Conservation (phyloP, 2,329 filamentous ascomycete genomes). For the Lachnum nothofagi region DNA sequence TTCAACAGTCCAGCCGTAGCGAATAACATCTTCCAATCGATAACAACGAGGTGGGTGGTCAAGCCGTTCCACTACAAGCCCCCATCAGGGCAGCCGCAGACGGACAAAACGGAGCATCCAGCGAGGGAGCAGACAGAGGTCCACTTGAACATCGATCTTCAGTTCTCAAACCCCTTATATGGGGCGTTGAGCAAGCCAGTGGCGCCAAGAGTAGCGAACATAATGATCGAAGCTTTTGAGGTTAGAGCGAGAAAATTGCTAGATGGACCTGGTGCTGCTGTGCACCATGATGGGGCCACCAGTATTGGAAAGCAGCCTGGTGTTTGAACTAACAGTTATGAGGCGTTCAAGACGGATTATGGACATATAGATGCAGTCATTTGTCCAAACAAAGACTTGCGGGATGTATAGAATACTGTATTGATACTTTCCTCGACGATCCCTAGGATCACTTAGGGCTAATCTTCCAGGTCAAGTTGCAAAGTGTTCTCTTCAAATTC, state of each 20-base stretch:
- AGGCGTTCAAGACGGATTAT: neutral
- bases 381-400: slow-evolving; percentile 46
- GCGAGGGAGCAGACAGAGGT: slow-evolving; percentile 61
- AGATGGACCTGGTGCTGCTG: slow-evolving; percentile 25
- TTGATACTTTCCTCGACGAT: too few relatives aligned
- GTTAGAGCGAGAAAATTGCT: slow-evolving; percentile 62
- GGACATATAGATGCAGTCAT: slow-evolving; percentile 37
- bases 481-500: too few relatives aligned
- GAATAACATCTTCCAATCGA: slow-evolving; percentile 57
- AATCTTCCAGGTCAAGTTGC: too few relatives aligned
- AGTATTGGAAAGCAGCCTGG: slow-evolving; percentile 8
- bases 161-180: slow-evolving; percentile 86
- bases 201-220: slow-evolving; percentile 74
- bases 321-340: neutral
- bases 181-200: slow-evolving; percentile 74
- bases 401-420: neutral
- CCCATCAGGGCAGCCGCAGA: slow-evolving; percentile 34
- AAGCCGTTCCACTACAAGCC: slow-evolving; percentile 45
- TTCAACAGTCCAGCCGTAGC: slow-evolving; percentile 37
- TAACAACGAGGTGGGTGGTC: slow-evolving; percentile 67
- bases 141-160: slow-evolving; percentile 69
- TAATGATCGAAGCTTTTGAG: slow-evolving; percentile 94
- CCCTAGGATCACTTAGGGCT: too few relatives aligned
- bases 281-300: slow-evolving; percentile 4
- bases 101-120: slow-evolving; percentile 22